These are phyloP conservation scores for Sinapis alba DNA, from an alignment of 441 rosid genomes.

Conservation along the genomic window DNA sequence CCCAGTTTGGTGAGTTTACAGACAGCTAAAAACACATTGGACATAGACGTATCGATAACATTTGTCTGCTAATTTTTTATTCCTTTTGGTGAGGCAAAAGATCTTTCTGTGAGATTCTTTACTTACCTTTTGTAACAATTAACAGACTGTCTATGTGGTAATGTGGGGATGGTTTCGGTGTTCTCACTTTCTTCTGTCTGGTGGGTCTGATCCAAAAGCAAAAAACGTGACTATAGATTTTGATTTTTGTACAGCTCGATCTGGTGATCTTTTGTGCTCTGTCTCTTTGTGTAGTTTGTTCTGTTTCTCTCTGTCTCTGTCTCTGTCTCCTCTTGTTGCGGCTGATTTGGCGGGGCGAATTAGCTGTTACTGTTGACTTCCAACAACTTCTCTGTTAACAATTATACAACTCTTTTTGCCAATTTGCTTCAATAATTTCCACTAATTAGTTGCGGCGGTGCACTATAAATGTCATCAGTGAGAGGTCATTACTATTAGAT, in stretches of 20 bases:
- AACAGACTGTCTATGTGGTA: slow-evolving; percentile 29
- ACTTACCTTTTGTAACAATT: background rate
- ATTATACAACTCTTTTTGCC: slow-evolving; percentile 13
- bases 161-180: slow-evolving; percentile 17
- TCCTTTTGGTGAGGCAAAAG: slow-evolving; percentile 4
- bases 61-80: slow-evolving; percentile 1
- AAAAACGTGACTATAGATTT: slow-evolving; percentile 23
- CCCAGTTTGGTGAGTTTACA: slow-evolving; percentile 9
- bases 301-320: slow-evolving; percentile 29
- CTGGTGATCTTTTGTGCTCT: slow-evolving; percentile 26
- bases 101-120: slow-evolving; percentile 8
- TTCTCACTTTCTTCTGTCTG: slow-evolving; percentile 5
- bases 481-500: background rate
- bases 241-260: slow-evolving; percentile 29
- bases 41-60: slow-evolving; percentile 1
- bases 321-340: slow-evolving; percentile 27
- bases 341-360: slow-evolving; percentile 30
- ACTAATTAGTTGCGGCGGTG: slow-evolving; percentile 30
- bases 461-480: slow-evolving; percentile 33
- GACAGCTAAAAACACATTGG: background rate
- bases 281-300: slow-evolving; percentile 24
- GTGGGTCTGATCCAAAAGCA: slow-evolving; percentile 26
- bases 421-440: slow-evolving; percentile 22
- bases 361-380: slow-evolving; percentile 37
- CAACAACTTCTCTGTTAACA: slow-evolving; percentile 1